Conservation (phyloP, 306 rosid species). For the Sicyos edulis region DNA sequence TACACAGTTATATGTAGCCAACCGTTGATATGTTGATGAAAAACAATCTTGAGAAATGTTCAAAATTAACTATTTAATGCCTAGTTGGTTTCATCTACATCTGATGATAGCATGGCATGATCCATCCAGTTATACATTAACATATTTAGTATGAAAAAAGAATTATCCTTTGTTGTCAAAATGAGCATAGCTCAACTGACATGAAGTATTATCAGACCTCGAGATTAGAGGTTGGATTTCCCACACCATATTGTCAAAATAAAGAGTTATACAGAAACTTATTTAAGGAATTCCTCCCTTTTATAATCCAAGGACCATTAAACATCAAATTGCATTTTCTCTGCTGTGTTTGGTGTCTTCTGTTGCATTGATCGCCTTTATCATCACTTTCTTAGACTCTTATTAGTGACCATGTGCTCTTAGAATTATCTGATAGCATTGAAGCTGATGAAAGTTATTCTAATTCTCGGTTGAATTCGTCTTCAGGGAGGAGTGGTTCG, state of each 20-base stretch:
- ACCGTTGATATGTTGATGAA: not conserved
- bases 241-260: too few relatives aligned
- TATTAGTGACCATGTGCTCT: slow-evolving; percentile 7
- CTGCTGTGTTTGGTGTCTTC: not conserved
- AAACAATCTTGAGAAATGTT: not conserved
- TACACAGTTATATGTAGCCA: not conserved
- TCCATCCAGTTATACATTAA: not conserved
- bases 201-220: too few relatives aligned
- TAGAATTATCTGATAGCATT: not conserved
- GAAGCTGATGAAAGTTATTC: not conserved
- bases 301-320: not conserved
- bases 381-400: not conserved
- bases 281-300: not conserved
- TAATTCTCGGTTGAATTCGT: slow-evolving; percentile 20
- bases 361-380: slow-evolving; percentile 3
- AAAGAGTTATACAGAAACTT: not conserved
- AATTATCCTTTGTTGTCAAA: not conserved
- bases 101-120: not conserved
- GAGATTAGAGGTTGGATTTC: too few relatives aligned
- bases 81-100: not conserved
- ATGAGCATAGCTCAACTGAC: too few relatives aligned
- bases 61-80: not conserved
- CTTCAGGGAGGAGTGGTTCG: slow-evolving; percentile 82
- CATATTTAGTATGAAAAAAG: not conserved
- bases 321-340: not conserved